These are phyloP conservation scores for Nicotiana paniculata DNA, from an alignment of 257 asterid genomes.

Conservation along the genomic window DNA sequence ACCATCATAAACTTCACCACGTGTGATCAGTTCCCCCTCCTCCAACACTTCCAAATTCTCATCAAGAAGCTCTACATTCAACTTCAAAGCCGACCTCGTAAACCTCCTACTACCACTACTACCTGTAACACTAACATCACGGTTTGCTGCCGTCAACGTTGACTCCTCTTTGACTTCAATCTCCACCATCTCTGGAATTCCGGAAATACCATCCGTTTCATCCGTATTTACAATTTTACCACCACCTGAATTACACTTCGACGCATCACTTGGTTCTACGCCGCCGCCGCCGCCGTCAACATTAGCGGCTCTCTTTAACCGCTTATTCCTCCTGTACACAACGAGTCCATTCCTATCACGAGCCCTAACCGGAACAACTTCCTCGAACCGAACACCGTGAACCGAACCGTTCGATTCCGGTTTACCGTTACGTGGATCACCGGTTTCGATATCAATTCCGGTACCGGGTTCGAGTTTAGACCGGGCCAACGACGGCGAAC, in stretches of 20 bases:
- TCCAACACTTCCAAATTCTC: conserved; percentile 25
- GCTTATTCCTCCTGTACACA: conserved; percentile 64
- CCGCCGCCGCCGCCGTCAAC: not conserved
- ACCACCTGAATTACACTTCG: not conserved
- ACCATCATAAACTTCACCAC: conserved; percentile 14
- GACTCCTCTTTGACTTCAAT: conserved; percentile 58
- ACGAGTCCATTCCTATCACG: conserved; percentile 50
- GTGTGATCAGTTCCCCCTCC: not conserved
- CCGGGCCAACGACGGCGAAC: not conserved
- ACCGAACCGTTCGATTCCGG: conserved; percentile 31
- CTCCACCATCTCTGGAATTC: conserved; percentile 39
- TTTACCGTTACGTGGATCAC: not conserved
- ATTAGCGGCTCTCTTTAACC: conserved; percentile 32
- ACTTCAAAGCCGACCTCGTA: conserved; percentile 47
- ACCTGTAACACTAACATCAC: not conserved
- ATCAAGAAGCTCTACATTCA: conserved; percentile 26
- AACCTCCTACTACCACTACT: conserved; percentile 29
- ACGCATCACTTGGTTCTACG: not conserved
- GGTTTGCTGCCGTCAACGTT: not conserved
- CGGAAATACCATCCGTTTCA: not conserved
- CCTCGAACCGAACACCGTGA: conserved; percentile 21
- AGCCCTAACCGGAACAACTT: conserved; percentile 34
- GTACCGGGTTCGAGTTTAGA: not conserved
- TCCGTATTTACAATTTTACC: not conserved
- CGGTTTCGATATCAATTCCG: not conserved